Evolutionary conservation across 2,329 filamentous ascomycete species (phyloP), one percentile per base, ranked within the genome.

Genomic region (Helotiales sp.): DNA sequence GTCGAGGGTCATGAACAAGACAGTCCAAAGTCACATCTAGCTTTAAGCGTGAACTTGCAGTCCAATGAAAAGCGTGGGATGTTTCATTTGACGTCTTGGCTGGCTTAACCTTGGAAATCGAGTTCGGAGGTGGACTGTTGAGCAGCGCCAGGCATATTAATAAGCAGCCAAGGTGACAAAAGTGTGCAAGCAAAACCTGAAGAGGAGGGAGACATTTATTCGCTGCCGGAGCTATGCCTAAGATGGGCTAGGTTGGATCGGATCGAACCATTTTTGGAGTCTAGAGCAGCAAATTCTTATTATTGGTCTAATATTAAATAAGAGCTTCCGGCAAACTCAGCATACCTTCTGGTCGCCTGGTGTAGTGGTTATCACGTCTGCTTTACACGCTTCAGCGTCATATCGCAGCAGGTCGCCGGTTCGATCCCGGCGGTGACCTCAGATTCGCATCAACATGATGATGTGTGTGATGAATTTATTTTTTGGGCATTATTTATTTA

Each of bases 361-460:
- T 69, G 67, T 69, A 69, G 67, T 69, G 67, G 67, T 69, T 69
- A 69, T 69, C 67, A 69, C 64, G 64, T 63, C 54, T 69, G 61
- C 67, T 69, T 69, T 69, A 69, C 67, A 69, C 22, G 34, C 8
- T 6, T 15, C 15, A 40, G 22, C n/a, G 6, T 52, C 52, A 22
- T 61, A 61, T 57, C 69, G 69, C 63, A 71, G 61, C 50, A 72
- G 70, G 69, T 72, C 69, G 57, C 69, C 59, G 59, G 70, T 72
- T 72, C 70, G 69, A 72, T 65, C 69, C 70, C 59, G 61, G 69
- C 59, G 55, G 58, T 59, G 65, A 43, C 68, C 66, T 68, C n/a
- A n/a, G n/a, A n/a, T n/a, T n/a, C n/a, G n/a, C n/a, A n/a, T n/a
- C n/a, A n/a, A n/a, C n/a, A n/a, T n/a, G n/a, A n/a, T n/a, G n/a